Evolutionary conservation across 1,284 basidiomycete genomes (phyloP).

Genomic region (Pseudozyma thailandica): DNA sequence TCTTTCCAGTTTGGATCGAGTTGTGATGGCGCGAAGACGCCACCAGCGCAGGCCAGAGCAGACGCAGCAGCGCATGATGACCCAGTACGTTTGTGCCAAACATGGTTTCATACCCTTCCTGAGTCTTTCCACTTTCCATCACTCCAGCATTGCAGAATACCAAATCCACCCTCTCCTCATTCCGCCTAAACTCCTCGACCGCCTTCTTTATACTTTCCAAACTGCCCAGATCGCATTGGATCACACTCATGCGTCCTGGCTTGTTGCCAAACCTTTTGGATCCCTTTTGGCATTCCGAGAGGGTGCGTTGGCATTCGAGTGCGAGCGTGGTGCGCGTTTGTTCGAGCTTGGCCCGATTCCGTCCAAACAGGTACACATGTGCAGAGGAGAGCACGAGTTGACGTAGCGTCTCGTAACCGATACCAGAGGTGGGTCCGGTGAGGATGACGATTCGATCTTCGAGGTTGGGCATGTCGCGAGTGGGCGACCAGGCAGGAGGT

Average conservation of each 20-base stretch:
- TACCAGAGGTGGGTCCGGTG: slow-evolving; percentile 61
- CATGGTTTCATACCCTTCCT: slow-evolving; percentile 56
- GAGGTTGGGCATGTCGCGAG: slow-evolving; percentile 24
- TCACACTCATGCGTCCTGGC: slow-evolving; percentile 26
- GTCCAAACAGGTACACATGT: slow-evolving; percentile 56
- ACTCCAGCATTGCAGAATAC: slow-evolving; percentile 56
- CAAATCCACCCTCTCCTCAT: slow-evolving; percentile 45
- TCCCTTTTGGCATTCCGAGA: neutral
- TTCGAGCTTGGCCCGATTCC: slow-evolving; percentile 12
- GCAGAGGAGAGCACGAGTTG: slow-evolving; percentile 50
- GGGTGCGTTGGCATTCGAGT: slow-evolving; percentile 6
- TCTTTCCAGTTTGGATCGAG: slow-evolving; percentile 7
- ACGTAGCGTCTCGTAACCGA: slow-evolving; percentile 54
- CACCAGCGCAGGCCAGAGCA: slow-evolving; percentile 40
- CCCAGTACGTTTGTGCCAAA: slow-evolving; percentile 54
- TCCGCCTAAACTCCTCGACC: slow-evolving; percentile 19
- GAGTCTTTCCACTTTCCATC: slow-evolving; percentile 28
- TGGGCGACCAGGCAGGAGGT: slow-evolving; percentile 22
- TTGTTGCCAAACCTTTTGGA: neutral
- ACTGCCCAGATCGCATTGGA: slow-evolving; percentile 49
- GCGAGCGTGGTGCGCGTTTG: slow-evolving; percentile 7
- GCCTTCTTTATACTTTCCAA: slow-evolving; percentile 41
- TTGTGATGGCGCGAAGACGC: slow-evolving; percentile 6
- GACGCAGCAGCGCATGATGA: slow-evolving; percentile 48
- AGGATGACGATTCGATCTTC: slow-evolving; percentile 50